A percentile compares a stretch with the other conserved stretches of the same genome.
Conservation (phyloP, 2,329 filamentous ascomycete species). For the Ilyonectria mors-panacis region DNA sequence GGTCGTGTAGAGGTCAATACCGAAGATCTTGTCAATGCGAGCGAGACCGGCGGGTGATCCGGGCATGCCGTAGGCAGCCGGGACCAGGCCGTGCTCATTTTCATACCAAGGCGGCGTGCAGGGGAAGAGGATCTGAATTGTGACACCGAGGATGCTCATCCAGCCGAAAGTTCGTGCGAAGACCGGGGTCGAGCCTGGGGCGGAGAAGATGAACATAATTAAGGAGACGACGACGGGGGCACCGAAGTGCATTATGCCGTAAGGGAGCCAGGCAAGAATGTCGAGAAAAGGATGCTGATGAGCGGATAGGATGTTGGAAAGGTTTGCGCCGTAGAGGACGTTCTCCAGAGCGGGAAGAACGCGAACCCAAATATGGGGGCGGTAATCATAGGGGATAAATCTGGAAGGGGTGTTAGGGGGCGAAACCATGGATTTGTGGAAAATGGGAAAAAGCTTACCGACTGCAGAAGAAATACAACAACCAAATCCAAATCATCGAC, state of each 20-base stretch:
- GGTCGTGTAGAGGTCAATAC: slow-evolving; percentile 92
- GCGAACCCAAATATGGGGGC: slow-evolving; percentile 95
- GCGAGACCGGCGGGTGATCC: slow-evolving; percentile 92
- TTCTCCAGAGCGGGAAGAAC: slow-evolving; percentile 96
- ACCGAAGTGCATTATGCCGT: slow-evolving; percentile 91
- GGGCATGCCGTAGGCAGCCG: slow-evolving; percentile 91
- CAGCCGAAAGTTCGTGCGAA: slow-evolving; percentile 93
- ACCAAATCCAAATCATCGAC: slow-evolving; percentile 86
- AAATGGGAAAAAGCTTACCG: slow-evolving; percentile 72
- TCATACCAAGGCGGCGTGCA: slow-evolving; percentile 98
- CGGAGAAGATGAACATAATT: slow-evolving; percentile 89
- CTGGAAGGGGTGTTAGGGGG: slow-evolving; percentile 59
- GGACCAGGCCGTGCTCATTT: slow-evolving; percentile 90
- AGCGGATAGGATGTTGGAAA: slow-evolving; percentile 94
- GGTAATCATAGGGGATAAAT: slow-evolving; percentile 90
- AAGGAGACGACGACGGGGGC: slow-evolving; percentile 84
- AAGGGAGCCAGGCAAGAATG: slow-evolving; percentile 92
- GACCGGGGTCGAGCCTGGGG: slow-evolving; percentile 86
- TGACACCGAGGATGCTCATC: slow-evolving; percentile 90
- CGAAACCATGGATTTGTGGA: not conserved
- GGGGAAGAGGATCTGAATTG: slow-evolving; percentile 90
- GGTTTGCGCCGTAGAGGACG: slow-evolving; percentile 94
- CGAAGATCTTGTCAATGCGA: slow-evolving; percentile 90
- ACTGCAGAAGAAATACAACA: slow-evolving; percentile 93
- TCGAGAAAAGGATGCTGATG: slow-evolving; percentile 89